A percentile compares a stretch with the other conserved stretches of the same genome.
These are phyloP conservation scores for Artemisia tridentata DNA, from an alignment of 129 eudicot genomes.

Conservation along the genomic window DNA sequence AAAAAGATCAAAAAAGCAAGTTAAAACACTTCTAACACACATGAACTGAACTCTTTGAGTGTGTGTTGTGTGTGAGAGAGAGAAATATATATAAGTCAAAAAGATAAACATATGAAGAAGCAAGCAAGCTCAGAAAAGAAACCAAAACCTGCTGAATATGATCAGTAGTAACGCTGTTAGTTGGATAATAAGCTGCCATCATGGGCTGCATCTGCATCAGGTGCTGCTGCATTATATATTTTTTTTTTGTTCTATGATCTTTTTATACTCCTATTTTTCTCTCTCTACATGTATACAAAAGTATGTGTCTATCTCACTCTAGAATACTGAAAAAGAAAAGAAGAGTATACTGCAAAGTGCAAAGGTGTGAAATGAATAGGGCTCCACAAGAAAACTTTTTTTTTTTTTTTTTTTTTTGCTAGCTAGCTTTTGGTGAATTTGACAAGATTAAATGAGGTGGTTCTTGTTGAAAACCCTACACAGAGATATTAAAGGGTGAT, in stretches of 20 bases:
- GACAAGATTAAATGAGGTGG: slow-evolving; percentile 7
- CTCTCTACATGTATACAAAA: too few species aligned
- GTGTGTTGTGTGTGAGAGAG: slow-evolving; percentile 13
- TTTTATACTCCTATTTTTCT: background rate
- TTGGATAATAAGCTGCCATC: slow-evolving; percentile 98
- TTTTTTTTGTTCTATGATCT: background rate
- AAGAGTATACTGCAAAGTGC: slow-evolving; percentile 18
- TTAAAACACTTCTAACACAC: slow-evolving; percentile 12
- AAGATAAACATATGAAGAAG: background rate
- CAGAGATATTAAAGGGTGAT: slow-evolving; percentile 30
- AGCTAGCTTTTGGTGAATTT: background rate
- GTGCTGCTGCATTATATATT: slow-evolving; percentile 77
- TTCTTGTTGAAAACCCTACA: background rate
- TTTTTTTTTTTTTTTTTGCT: too few species aligned
- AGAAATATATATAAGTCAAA: slow-evolving; percentile 11
- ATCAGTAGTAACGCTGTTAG: slow-evolving; percentile 97
- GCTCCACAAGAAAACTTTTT: slow-evolving; percentile 11
- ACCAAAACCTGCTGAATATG: slow-evolving; percentile 86
- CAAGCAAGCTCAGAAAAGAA: slow-evolving; percentile 2
- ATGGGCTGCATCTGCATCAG: slow-evolving; percentile 99
- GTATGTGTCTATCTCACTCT: slow-evolving; percentile 21
- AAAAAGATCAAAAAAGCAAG: slow-evolving; percentile 30
- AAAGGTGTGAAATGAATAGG: slow-evolving; percentile 12
- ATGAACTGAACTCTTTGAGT: slow-evolving; percentile 7
- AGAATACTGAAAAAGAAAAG: slow-evolving; percentile 6